Conservation (phyloP, 768 basidiomycete genomes). For the Porphyrellus cyaneotinctus region DNA sequence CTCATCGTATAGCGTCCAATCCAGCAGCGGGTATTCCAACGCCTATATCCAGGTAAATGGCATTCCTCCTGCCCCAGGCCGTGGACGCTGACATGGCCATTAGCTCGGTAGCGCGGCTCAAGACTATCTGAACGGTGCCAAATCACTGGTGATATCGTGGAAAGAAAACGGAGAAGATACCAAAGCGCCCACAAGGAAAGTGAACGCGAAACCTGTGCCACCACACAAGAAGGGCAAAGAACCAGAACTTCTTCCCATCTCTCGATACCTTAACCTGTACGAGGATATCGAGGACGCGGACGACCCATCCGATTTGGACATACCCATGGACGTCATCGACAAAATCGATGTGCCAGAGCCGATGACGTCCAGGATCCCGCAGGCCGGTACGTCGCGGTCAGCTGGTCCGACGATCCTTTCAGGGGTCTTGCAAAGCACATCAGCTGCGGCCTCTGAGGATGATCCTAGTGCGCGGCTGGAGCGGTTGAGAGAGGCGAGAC, state of each 20-base stretch:
- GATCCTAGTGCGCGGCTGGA: conserved; percentile 10
- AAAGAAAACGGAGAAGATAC: conserved; percentile 20
- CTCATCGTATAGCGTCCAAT: conserved; percentile 41
- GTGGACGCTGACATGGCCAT: not conserved
- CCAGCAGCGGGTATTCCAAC: conserved; percentile 46
- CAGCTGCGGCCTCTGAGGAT: conserved; percentile 3
- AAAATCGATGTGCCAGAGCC: not conserved
- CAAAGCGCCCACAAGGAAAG: conserved; percentile 10
- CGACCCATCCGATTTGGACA: conserved; percentile 17
- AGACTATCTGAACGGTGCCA: conserved; percentile 20
- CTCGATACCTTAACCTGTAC: conserved; percentile 17
- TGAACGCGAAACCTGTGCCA: not conserved
- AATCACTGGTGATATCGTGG: conserved; percentile 23
- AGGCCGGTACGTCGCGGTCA: conserved; percentile 11
- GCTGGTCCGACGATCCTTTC: not conserved
- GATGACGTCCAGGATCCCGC: conserved; percentile 5
- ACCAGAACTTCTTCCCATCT: not conserved
- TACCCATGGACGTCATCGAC: conserved; percentile 10
- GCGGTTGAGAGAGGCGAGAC: conserved; percentile 20
- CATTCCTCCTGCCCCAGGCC: not conserved
- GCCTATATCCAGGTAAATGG: conserved; percentile 49
- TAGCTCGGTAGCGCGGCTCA: conserved; percentile 20
- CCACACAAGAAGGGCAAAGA: conserved; percentile 22
- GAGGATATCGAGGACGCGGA: conserved; percentile 30
- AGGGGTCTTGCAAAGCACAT: not conserved